Percentiles rank a stretch among this genome's conserved stretches.
Conservation (phyloP, 2,329 filamentous ascomycete species). For the Mycosphaerella sp. region DNA sequence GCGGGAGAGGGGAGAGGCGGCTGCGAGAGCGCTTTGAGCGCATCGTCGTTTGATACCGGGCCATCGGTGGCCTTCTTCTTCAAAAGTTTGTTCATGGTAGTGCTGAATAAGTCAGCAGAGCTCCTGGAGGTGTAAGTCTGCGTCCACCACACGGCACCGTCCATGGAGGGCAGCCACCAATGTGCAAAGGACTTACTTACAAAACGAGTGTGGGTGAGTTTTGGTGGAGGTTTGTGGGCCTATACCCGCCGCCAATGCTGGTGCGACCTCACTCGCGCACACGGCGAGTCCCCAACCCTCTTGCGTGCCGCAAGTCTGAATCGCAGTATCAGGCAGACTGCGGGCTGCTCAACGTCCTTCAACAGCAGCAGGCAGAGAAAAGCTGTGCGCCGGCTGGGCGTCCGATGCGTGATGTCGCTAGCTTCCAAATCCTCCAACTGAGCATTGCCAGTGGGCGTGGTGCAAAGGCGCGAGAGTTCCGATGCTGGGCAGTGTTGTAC, state of each 20-base stretch:
- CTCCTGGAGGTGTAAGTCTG: neutral
- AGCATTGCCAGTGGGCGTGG: constrained; percentile 9
- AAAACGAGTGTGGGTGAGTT: constrained; percentile 17
- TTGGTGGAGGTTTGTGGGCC: constrained; percentile 5
- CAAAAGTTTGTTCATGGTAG: constrained; percentile 68
- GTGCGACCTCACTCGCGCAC: constrained; percentile 11
- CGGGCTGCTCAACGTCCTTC: constrained; percentile 1
- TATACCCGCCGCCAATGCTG: constrained; percentile 5
- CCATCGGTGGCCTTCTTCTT: constrained; percentile 65
- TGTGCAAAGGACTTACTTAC: constrained; percentile 7
- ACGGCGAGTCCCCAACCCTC: constrained; percentile 3
- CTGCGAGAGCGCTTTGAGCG: constrained; percentile 16
- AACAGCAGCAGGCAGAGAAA: neutral
- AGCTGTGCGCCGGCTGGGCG: constrained; percentile 3
- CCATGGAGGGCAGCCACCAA: constrained; percentile 4
- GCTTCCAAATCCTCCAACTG: constrained; percentile 9
- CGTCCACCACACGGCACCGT: constrained; percentile 6
- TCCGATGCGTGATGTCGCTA: constrained; percentile 5
- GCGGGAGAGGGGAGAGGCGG: constrained; percentile 25
- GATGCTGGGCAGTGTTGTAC: constrained; percentile 6
- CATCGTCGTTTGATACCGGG: constrained; percentile 25
- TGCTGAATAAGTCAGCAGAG: constrained; percentile 22
- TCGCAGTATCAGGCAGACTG: neutral
- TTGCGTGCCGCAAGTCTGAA: neutral
- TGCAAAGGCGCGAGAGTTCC: constrained; percentile 1